Percentiles rank a stretch among this genome's conserved stretches.
Evolutionary conservation across 139 green algal species (phyloP).

Genomic region (Chlorella sorokiniana): DNA sequence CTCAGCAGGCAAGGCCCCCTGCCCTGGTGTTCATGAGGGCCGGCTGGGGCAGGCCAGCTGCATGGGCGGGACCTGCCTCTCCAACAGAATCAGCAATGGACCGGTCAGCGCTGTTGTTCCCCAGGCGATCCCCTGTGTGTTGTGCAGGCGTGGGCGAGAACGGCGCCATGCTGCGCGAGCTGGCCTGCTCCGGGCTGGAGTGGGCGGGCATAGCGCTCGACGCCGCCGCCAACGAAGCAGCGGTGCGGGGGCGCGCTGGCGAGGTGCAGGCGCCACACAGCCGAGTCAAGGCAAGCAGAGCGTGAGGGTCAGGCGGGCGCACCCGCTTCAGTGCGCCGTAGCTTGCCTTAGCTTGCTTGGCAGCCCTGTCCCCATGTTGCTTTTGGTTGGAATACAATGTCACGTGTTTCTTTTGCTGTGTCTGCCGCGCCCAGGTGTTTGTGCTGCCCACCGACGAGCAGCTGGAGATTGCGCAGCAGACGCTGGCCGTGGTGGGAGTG

Average conservation of each 20-base stretch:
- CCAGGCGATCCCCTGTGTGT: neutral
- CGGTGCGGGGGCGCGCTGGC: constrained; percentile 26
- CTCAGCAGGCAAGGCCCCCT: no score
- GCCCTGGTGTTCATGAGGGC: no score
- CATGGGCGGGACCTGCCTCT: no score
- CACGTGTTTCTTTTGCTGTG: no score
- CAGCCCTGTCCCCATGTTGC: no score
- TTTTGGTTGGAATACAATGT: no score
- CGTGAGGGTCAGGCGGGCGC: neutral
- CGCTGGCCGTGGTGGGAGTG: constrained; percentile 61
- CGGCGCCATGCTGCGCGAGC: constrained; percentile 24
- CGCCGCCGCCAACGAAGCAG: constrained; percentile 58
- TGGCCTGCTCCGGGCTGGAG: constrained; percentile 10
- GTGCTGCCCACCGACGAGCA: constrained; percentile 94
- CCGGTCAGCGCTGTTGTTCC: neutral
- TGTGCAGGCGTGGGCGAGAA: constrained; percentile 46
- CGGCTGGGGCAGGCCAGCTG: no score
- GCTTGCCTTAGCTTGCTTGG: no score
- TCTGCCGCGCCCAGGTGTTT: constrained; percentile 58
- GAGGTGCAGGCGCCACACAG: constrained; percentile 56
- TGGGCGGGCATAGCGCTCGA: constrained; percentile 75
- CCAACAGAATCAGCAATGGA: no score
- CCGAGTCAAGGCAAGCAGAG: constrained; percentile 2
- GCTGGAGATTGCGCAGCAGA: constrained; percentile 85
- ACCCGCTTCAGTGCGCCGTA: no score